phyloP scores from a whole-genome alignment of 805 yeast species.

The Candida wancherniae region DNA sequence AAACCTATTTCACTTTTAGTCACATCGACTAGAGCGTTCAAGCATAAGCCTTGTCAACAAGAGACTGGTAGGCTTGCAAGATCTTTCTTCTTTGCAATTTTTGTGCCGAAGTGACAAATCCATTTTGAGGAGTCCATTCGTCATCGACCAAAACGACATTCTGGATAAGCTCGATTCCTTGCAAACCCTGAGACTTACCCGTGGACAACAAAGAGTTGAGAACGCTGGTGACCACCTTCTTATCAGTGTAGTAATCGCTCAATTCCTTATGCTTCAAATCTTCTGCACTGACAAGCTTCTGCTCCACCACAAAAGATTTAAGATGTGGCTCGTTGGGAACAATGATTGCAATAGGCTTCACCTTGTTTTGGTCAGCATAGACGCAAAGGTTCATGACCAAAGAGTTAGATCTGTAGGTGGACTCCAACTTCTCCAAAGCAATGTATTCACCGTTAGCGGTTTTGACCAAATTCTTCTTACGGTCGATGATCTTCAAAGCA shows the following conservation, averaged over 20 bases:
- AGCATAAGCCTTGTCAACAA: constrained; percentile 68
- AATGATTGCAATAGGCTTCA: constrained; percentile 88
- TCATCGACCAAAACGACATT: constrained; percentile 76
- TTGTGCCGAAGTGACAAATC: constrained; percentile 91
- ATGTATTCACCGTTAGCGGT: constrained; percentile 96
- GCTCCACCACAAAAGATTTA: constrained; percentile 50
- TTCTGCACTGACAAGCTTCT: constrained; percentile 43
- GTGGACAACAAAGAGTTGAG: constrained; percentile 60
- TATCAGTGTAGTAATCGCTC: constrained; percentile 50
- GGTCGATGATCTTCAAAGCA: constrained; percentile 77
- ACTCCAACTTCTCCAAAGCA: constrained; percentile 91
- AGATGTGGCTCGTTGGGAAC: constrained; percentile 72
- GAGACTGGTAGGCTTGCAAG: constrained; percentile 58
- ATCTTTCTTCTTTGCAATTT: constrained; percentile 93
- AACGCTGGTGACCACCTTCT: constrained; percentile 51
- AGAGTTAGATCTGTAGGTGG: constrained; percentile 79
- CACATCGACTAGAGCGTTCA: too few relatives aligned
- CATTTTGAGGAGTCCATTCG: constrained; percentile 98
- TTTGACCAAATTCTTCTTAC: constrained; percentile 93
- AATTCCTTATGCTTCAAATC: constrained; percentile 42
- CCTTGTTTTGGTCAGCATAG: constrained; percentile 83
- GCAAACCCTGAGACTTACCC: constrained; percentile 75
- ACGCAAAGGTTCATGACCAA: constrained; percentile 80
- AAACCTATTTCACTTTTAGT: not conserved
- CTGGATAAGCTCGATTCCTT: constrained; percentile 78